phyloP scores from a whole-genome alignment of 768 basidiomycete genomes.

The Amanita muscaria region DNA sequence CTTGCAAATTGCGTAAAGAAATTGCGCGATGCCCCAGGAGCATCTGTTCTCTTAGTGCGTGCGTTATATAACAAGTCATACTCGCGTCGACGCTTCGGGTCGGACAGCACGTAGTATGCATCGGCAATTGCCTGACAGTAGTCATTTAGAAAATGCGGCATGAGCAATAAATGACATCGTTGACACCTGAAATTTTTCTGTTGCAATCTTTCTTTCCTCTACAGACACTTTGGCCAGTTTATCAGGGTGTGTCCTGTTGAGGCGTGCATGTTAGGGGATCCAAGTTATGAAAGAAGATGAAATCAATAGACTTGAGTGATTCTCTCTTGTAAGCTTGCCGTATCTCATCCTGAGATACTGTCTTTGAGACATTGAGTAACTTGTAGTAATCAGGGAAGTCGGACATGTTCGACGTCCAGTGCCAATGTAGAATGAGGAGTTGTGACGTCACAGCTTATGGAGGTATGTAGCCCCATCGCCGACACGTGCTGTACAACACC shows the following conservation, averaged over 20 bases:
- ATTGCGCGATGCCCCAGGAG: constrained; percentile 57
- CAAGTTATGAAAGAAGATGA: constrained; percentile 1
- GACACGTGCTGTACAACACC: no score
- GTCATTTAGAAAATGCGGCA: constrained; percentile 3
- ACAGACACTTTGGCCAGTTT: constrained; percentile 61
- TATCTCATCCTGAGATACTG: constrained; percentile 62
- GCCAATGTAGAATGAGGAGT: neutral
- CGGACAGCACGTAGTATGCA: constrained; percentile 89
- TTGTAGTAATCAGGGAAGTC: constrained; percentile 76
- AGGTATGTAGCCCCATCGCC: constrained; percentile 20
- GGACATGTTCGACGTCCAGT: constrained; percentile 42
- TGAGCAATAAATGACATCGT: neutral
- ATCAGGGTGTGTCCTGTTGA: constrained; percentile 79
- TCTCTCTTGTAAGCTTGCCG: constrained; percentile 74
- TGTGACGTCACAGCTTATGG: constrained; percentile 21
- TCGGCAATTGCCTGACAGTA: constrained; percentile 72
- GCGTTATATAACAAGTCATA: constrained; percentile 64
- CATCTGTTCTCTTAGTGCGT: constrained; percentile 45
- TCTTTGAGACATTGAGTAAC: constrained; percentile 45
- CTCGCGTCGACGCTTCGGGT: constrained; percentile 60
- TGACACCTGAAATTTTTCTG: constrained; percentile 75
- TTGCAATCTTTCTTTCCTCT: constrained; percentile 64
- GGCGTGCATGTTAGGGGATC: constrained; percentile 15
- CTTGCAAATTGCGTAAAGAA: constrained; percentile 74
- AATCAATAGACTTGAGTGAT: constrained; percentile 48